A percentile compares a stretch with the other conserved stretches of the same genome.
These are phyloP conservation scores for Talaromyces verruculosus DNA, from an alignment of 2,329 filamentous ascomycete genomes.

Conservation along the genomic window DNA sequence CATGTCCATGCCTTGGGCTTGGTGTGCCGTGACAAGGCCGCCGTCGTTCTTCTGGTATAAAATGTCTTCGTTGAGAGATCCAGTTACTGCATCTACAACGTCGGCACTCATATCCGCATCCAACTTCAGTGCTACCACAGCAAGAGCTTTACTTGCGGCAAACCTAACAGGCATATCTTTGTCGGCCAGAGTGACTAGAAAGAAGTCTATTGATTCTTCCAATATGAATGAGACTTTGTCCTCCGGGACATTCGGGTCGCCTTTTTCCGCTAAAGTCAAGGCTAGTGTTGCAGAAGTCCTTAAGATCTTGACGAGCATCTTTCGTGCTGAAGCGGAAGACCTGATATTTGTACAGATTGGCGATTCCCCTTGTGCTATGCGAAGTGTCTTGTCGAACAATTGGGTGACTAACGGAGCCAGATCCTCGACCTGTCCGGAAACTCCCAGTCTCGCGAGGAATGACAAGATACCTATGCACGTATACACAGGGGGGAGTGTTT, in stretches of 20 bases:
- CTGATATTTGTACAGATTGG: constrained; percentile 56
- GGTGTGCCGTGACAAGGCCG: constrained; percentile 38
- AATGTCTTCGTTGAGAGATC: constrained; percentile 63
- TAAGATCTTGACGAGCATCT: constrained; percentile 80
- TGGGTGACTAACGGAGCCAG: constrained; percentile 65
- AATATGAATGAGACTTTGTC: constrained; percentile 55
- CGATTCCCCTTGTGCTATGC: constrained; percentile 56
- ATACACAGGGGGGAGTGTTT: constrained; percentile 57
- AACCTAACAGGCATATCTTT: constrained; percentile 88
- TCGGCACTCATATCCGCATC: constrained; percentile 78
- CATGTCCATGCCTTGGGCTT: constrained; percentile 34
- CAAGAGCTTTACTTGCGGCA: constrained; percentile 88
- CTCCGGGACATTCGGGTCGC: constrained; percentile 29
- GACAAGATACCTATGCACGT: constrained; percentile 75
- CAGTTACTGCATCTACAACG: constrained; percentile 82
- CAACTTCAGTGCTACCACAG: constrained; percentile 78
- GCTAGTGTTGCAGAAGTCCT: constrained; percentile 70
- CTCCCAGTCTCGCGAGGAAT: constrained; percentile 73
- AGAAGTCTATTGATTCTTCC: constrained; percentile 77
- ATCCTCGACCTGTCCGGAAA: constrained; percentile 70
- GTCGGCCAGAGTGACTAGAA: constrained; percentile 76
- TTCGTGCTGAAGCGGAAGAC: constrained; percentile 76
- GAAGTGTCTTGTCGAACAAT: constrained; percentile 66
- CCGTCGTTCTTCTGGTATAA: constrained; percentile 52
- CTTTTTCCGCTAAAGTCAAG: constrained; percentile 52